Percentiles rank a stretch among this genome's conserved stretches.
phyloP scores from a whole-genome alignment of 805 yeast species.

The Spathaspora sp. region DNA sequence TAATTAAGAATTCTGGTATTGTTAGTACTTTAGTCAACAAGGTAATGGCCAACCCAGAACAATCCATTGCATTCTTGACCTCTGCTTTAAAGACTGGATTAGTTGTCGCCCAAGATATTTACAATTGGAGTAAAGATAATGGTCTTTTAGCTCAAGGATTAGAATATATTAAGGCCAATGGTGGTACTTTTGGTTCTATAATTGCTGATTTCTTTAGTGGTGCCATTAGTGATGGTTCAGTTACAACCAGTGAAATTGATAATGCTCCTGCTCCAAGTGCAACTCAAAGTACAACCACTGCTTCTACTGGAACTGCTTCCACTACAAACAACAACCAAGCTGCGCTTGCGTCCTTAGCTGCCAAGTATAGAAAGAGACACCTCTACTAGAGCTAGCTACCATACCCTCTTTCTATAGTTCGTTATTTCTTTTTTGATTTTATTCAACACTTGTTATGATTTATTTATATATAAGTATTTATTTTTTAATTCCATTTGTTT shows the following conservation, averaged over 20 bases:
- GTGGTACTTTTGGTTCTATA: slow-evolving; percentile 17
- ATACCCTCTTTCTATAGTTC: neutral
- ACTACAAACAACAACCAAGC: slow-evolving; percentile 6
- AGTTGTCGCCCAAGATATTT: slow-evolving; percentile 31
- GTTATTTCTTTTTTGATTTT: neutral
- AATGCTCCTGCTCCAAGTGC: slow-evolving; percentile 13
- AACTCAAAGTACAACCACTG: slow-evolving; percentile 9
- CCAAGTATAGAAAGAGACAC: slow-evolving; percentile 3
- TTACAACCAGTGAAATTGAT: slow-evolving; percentile 22
- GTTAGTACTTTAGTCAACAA: slow-evolving; percentile 26
- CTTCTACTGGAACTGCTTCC: slow-evolving; percentile 18
- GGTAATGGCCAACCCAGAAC: slow-evolving; percentile 35
- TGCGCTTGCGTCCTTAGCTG: slow-evolving; percentile 8
- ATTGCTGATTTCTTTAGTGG: slow-evolving; percentile 26
- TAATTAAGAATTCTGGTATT: slow-evolving; percentile 33
- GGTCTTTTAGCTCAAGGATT: slow-evolving; percentile 30
- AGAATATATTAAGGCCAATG: slow-evolving; percentile 21
- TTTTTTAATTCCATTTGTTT: neutral
- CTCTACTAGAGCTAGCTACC: neutral
- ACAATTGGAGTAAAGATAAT: slow-evolving; percentile 32
- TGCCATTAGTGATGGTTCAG: slow-evolving; percentile 21
- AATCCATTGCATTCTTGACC: slow-evolving; percentile 28
- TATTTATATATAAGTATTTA: neutral
- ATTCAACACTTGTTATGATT: neutral
- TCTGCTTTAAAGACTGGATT: slow-evolving; percentile 31